Percentiles rank a stretch among this genome's conserved stretches.
phyloP scores from a whole-genome alignment of 352 stramenopile species.

The Pythium coloratum region DNA sequence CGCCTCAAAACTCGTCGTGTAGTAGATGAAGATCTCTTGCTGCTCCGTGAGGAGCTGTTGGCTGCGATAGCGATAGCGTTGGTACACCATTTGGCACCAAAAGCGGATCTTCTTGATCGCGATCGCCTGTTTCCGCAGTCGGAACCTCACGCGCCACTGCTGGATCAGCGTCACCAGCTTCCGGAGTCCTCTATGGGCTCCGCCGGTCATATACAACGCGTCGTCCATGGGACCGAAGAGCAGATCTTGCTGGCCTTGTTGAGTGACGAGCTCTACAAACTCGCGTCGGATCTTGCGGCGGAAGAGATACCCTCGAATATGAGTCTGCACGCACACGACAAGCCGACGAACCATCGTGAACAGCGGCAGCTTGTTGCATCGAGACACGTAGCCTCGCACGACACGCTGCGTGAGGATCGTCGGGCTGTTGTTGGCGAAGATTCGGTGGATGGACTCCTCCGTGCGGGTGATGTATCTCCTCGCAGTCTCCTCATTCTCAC shows the following conservation, averaged over 20 bases:
- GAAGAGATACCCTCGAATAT: slow-evolving; percentile 63
- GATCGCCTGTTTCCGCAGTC: slow-evolving; percentile 57
- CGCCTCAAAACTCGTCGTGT: slow-evolving; percentile 50
- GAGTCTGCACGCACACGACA: slow-evolving; percentile 55
- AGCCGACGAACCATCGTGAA: slow-evolving; percentile 47
- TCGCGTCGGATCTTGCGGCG: slow-evolving; percentile 42
- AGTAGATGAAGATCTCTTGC: slow-evolving; percentile 79
- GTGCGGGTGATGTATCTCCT: slow-evolving; percentile 37
- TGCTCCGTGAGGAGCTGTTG: slow-evolving; percentile 51
- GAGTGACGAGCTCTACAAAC: slow-evolving; percentile 51
- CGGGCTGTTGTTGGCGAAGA: slow-evolving; percentile 49
- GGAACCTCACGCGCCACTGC: slow-evolving; percentile 53
- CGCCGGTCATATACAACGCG: slow-evolving; percentile 29
- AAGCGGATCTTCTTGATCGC: slow-evolving; percentile 78
- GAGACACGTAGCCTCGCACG: slow-evolving; percentile 55
- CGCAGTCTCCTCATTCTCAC: slow-evolving; percentile 40
- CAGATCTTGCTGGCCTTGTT: slow-evolving; percentile 46
- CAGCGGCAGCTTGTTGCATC: slow-evolving; percentile 35
- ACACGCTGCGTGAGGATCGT: slow-evolving; percentile 38
- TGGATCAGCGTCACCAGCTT: slow-evolving; percentile 53
- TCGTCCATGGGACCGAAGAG: slow-evolving; percentile 40
- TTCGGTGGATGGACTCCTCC: slow-evolving; percentile 29
- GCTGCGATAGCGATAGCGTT: slow-evolving; percentile 56
- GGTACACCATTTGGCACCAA: slow-evolving; percentile 76
- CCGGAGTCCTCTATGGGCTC: slow-evolving; percentile 45